Base-by-base conservation (phyloP, 108 stramenopile genomes). In the Poteriospumella lacustris region DNA sequence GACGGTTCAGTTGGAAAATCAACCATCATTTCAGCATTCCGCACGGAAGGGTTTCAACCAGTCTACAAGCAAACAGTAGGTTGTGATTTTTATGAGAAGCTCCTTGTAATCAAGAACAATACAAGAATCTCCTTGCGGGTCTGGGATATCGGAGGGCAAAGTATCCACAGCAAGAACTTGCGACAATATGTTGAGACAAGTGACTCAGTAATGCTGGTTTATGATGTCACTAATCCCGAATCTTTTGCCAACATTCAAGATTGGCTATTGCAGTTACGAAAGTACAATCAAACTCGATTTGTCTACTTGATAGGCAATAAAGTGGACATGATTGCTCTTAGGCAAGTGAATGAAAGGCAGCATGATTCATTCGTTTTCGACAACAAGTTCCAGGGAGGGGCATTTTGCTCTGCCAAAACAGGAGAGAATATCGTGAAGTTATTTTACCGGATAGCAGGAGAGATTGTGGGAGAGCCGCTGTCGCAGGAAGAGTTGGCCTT, bases 131-230 rank as follows among this genome's bases (percentile, higher is more conserved):
- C 58, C 36, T 28, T 79, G 26, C 59, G 78, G 31, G 69, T 86
- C 38, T 82, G 81, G 78, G 83, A 84, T 56, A 83, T 84, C 44
- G 85, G 85, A 12, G 85, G 85, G 24, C 85, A 86, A 58, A 58
- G 43, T 29, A 42, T 84, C 19, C 2, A 15, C 44, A 78, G 76
- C 5, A 68, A 68, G 39, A 86, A 81, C 72, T 76, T 86, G 12
- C 39, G 43, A 1, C 72, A 80, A 69, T 86, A 86, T 68, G 0
- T 86, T 1, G 2, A 40, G 40, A 56, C 44, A 39, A 29, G 44
- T 19, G 39, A 68, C 15, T 42, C 83, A n/a, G 42, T 86, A 0
- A 44, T 84, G 39, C 43, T 86, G 1, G 80, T 79, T 76, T 86
- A 86, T 68, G 85, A 86, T 68, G 67, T 84, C 39, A 86, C 85